Conservation (phyloP, 2,329 filamentous ascomycete species). For the Pseudogymnoascus pannorum region DNA sequence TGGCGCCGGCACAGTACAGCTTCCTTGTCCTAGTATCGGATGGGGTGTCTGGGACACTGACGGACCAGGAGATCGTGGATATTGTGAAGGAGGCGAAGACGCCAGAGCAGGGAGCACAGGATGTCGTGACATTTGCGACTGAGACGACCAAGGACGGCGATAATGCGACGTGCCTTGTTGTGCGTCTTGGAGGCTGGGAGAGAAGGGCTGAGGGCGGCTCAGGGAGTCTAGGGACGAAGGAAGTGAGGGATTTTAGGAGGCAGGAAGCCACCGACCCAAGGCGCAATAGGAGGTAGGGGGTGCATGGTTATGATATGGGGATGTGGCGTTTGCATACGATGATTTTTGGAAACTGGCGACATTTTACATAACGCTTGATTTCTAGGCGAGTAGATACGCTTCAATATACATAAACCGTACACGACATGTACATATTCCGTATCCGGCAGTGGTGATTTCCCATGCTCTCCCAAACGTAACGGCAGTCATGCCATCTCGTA, state of each 20-base stretch:
- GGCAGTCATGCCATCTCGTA: neutral
- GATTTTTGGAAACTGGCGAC: constrained; percentile 6
- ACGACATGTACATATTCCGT: neutral
- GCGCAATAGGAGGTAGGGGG: constrained; percentile 38
- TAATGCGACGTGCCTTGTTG: constrained; percentile 62
- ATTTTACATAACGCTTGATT: neutral
- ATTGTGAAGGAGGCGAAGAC: constrained; percentile 90
- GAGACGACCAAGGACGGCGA: constrained; percentile 61
- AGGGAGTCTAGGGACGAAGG: constrained; percentile 85
- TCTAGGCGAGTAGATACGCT: neutral
- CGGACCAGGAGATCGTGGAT: constrained; percentile 93
- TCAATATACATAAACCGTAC: constrained; percentile 7
- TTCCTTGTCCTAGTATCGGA: constrained; percentile 87
- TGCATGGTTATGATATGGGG: neutral
- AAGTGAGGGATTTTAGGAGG: constrained; percentile 76
- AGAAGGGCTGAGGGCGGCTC: constrained; percentile 73
- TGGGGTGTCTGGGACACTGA: constrained; percentile 77
- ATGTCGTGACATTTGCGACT: constrained; percentile 79
- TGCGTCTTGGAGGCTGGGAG: constrained; percentile 63
- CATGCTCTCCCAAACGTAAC: neutral
- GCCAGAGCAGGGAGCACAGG: constrained; percentile 73
- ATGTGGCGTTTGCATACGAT: neutral
- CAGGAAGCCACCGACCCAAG: constrained; percentile 77
- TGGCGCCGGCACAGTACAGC: constrained; percentile 75
- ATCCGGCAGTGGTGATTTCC: neutral